Conservation (phyloP, 805 yeast genomes). For the Candida jianshihensis region DNA sequence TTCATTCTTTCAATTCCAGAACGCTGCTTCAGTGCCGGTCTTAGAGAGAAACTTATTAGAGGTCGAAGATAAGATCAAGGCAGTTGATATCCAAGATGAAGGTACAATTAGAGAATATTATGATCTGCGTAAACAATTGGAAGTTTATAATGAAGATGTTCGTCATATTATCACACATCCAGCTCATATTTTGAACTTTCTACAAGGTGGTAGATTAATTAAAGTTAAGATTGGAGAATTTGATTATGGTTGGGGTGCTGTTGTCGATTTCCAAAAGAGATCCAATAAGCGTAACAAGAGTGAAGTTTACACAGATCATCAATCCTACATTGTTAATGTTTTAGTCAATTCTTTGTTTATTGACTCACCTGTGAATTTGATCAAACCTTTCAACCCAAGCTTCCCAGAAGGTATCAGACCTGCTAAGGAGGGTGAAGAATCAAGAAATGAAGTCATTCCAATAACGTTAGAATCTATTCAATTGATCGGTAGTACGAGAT, state of each 20-base stretch:
- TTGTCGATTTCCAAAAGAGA: conserved; percentile 70
- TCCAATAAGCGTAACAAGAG: conserved; percentile 50
- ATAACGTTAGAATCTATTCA: conserved; percentile 73
- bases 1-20: conserved; percentile 94
- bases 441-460: conserved; percentile 75
- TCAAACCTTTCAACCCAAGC: conserved; percentile 70
- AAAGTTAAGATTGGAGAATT: conserved; percentile 50
- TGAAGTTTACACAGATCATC: conserved; percentile 70
- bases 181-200: conserved; percentile 70
- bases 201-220: conserved; percentile 84
- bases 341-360: conserved; percentile 70
- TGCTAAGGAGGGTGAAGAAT: conserved; percentile 61
- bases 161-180: conserved; percentile 88
- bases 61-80: conserved; percentile 41
- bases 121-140: conserved; percentile 69
- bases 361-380: conserved; percentile 78
- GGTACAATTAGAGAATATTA: conserved; percentile 70
- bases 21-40: conserved; percentile 81
- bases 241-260: conserved; percentile 97
- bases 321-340: conserved; percentile 82
- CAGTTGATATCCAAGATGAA: conserved; percentile 65
- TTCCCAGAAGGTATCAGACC: conserved; percentile 89
- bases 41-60: conserved; percentile 62
- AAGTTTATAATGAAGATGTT: conserved; percentile 64
- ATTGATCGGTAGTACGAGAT: conserved; percentile 71